These are phyloP conservation scores for Nakaseomyces nivariensis DNA, from an alignment of 1,139 yeast species.

Conservation along the genomic window DNA sequence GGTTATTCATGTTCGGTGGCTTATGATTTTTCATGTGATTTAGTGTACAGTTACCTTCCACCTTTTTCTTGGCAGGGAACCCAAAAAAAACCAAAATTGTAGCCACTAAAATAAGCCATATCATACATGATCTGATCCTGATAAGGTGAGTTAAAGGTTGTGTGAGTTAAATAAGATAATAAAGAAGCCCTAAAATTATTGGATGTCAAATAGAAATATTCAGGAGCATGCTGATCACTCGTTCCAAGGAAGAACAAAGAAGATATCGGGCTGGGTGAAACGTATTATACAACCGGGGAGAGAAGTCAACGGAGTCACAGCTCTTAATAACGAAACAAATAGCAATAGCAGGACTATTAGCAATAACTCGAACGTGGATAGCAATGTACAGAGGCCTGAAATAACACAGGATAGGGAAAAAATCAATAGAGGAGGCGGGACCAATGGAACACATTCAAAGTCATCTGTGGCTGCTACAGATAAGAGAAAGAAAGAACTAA, in stretches of 20 bases:
- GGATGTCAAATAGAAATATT: not conserved
- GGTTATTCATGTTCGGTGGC: not conserved
- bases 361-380: not conserved
- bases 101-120: not conserved
- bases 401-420: not conserved
- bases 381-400: not conserved
- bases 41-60: not conserved
- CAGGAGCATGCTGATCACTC: constrained; percentile 1
- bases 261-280: constrained; percentile 27
- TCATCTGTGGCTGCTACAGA: not conserved
- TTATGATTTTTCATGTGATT: not conserved
- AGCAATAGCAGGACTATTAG: not conserved
- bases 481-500: not conserved
- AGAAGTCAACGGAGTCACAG: constrained; percentile 5
- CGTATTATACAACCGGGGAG: constrained; percentile 23
- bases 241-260: constrained; percentile 18
- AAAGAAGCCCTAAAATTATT: not conserved
- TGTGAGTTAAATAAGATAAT: not conserved
- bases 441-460: not conserved
- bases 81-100: no score
- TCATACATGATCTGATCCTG: not conserved
- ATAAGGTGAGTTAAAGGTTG: not conserved
- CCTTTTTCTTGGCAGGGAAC: not conserved
- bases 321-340: not conserved
- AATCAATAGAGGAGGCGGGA: not conserved